Conservation (phyloP, 805 yeast species). For the Yarrowia sp. region DNA sequence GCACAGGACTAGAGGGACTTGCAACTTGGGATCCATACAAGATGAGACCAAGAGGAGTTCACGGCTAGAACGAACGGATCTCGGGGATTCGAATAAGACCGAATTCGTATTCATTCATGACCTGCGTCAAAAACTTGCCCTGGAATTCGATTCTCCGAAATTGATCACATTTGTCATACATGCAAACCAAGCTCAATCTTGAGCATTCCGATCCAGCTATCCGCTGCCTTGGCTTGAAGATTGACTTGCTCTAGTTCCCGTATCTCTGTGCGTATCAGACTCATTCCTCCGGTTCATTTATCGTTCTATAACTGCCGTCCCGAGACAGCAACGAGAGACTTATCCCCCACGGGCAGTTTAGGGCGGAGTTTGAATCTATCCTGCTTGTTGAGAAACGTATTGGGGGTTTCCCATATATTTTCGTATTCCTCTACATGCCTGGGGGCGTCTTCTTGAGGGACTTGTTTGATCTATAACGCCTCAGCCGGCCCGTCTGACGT, state of each 20-base stretch:
- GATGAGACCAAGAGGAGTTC: not conserved
- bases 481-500: not conserved
- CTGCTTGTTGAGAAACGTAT: not conserved
- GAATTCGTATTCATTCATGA: not conserved
- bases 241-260: not conserved
- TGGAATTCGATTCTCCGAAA: not conserved
- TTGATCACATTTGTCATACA: not conserved
- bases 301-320: not conserved
- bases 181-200: not conserved
- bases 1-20: not conserved
- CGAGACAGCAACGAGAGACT: not conserved
- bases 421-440: not conserved
- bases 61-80: not conserved
- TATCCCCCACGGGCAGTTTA: not conserved
- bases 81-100: not conserved
- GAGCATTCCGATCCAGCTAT: not conserved
- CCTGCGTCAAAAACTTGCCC: not conserved
- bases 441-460: not conserved
- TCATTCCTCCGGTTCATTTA: not conserved
- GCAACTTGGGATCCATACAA: not conserved
- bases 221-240: not conserved
- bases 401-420: too few species aligned
- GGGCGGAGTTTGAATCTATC: not conserved
- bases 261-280: not conserved
- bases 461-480: not conserved